Percentiles rank a stretch among this genome's conserved stretches.
Conservation (phyloP, 192 early-diverging fungal species). For the Funneliformis geosporum region DNA sequence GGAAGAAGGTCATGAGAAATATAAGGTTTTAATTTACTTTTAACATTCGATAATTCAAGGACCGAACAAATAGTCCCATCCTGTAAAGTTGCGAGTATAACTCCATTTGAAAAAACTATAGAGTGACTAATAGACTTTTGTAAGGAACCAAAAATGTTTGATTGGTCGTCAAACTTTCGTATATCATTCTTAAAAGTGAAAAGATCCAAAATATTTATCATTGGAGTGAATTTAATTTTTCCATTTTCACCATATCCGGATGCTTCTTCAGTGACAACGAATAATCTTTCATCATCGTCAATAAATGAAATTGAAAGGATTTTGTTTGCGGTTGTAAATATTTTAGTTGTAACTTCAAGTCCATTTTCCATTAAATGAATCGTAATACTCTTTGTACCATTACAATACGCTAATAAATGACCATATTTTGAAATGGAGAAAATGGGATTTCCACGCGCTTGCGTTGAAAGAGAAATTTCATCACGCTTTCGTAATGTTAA, state of each 20-base stretch:
- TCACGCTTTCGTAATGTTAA: background rate
- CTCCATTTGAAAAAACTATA: too few species aligned
- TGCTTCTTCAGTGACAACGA: background rate
- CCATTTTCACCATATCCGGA: too few species aligned
- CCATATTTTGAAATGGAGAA: background rate
- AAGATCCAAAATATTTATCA: background rate
- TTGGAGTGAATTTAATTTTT: background rate
- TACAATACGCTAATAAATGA: background rate
- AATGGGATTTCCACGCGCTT: background rate
- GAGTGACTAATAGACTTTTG: too few species aligned
- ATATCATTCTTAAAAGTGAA: background rate
- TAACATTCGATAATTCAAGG: too few species aligned
- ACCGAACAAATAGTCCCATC: too few species aligned
- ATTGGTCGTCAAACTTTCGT: too few species aligned
- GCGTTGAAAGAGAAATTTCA: background rate
- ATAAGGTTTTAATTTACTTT: background rate
- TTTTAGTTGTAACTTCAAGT: background rate
- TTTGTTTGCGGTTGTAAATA: background rate
- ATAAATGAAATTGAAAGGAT: background rate
- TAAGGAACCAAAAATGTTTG: too few species aligned
- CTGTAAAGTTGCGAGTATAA: too few species aligned
- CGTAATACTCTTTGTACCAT: background rate
- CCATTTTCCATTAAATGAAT: slow-evolving; percentile 11
- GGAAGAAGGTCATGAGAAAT: background rate
- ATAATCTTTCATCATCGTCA: slow-evolving; percentile 1